Evolutionary conservation across 2,329 filamentous ascomycete species (phyloP), one percentile per base, ranked within the genome.

Genomic region (Kalaharituber pfeilii): DNA sequence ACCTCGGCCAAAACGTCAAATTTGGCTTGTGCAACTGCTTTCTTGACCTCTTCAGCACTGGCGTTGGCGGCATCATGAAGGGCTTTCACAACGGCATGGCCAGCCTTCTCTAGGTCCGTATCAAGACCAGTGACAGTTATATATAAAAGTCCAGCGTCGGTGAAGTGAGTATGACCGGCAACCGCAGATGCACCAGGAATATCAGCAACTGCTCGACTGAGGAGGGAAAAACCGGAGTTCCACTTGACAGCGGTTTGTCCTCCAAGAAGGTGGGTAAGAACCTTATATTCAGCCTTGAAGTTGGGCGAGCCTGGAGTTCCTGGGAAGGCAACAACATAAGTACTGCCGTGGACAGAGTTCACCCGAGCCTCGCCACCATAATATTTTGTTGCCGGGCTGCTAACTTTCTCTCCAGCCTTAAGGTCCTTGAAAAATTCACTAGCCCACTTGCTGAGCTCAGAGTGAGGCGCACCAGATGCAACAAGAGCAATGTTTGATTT

Each of bases 211-310:
- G 82, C 82, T 75, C 94, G 88, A 67, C 84, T 77, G 57, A 98
- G 79, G 58, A 95, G 76, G 56, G 85, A 89, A 77, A 94, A 96
- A 64, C 91, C 91, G 59, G 86, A 73, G 52, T 86, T 82, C 89
- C 89, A 98, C 76, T 96, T 98, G 75, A 96, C 87, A 70, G 74
- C 83, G 53, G 87, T 84, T 70, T 93, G 73, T 58, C 89, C 91
- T 66, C 91, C 91, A 52, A 98, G 83, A 20, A 98, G 81, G 60
- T 87, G 80, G 55, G 84, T 80, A 54, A 98, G 81, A 59, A 98
- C 87, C 59, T 83, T 78, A 60, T 86, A 78, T 72, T 95, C 88
- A 54, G 91, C 85, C 75, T 94, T 94, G 75, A 85, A 86, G 65
- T 79, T 80, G 1, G 62, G 57, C 60, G 75, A 75, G 63, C 76